A percentile compares a stretch with the other conserved stretches of the same genome.
Conservation (phyloP, 768 basidiomycete species). For the Leccinum sublutescens region DNA sequence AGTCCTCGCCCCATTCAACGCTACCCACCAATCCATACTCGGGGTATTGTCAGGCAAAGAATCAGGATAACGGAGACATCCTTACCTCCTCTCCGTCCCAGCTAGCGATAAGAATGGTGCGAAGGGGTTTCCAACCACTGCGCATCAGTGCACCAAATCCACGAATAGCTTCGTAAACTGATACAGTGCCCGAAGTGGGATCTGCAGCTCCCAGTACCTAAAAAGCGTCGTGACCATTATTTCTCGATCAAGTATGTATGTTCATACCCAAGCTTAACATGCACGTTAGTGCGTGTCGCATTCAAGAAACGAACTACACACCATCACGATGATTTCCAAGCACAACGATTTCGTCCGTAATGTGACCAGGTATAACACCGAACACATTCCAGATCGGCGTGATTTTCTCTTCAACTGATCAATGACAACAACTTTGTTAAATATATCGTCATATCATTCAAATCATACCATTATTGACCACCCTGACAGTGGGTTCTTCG, state of each 20-base stretch:
- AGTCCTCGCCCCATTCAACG: conserved; percentile 96
- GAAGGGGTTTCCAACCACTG: conserved; percentile 63
- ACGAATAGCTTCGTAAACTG: conserved; percentile 53
- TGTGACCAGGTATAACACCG: conserved; percentile 82
- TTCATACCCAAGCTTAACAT: too few relatives aligned
- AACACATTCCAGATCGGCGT: conserved; percentile 92
- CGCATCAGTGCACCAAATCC: conserved; percentile 52
- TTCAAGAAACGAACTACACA: conserved; percentile 29
- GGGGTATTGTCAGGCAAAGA: too few relatives aligned
- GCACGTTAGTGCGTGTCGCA: too few relatives aligned
- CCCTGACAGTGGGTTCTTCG: conserved; percentile 40
- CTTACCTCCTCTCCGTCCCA: conserved; percentile 77
- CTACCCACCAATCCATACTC: conserved; percentile 76
- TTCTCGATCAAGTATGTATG: too few relatives aligned
- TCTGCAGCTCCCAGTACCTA: conserved; percentile 51
- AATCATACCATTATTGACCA: conserved; percentile 54
- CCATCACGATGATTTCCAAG: conserved; percentile 91
- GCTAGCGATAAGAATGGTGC: conserved; percentile 72
- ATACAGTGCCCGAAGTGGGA: conserved; percentile 56
- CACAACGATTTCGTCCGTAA: conserved; percentile 81
- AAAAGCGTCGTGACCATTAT: too few relatives aligned
- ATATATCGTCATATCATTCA: neutral
- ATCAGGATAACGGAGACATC: too few relatives aligned
- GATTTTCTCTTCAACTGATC: conserved; percentile 69
- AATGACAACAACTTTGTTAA: too few relatives aligned